phyloP scores from a whole-genome alignment of 169 alveolate genomes.

The Cryptosporidium baileyi region DNA sequence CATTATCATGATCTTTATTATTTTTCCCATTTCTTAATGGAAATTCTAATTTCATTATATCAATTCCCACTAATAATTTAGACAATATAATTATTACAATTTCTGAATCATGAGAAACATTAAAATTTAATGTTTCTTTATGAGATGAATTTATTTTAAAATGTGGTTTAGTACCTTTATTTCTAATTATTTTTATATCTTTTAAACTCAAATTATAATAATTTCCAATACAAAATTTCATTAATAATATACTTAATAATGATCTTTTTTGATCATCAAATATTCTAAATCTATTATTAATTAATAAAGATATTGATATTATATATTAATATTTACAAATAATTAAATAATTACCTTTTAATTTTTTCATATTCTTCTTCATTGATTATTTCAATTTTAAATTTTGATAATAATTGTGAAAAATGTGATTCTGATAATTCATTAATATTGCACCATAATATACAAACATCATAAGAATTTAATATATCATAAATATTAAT shows the following conservation, averaged over 20 bases:
- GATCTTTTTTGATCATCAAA: constrained; percentile 28
- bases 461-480: constrained; percentile 11
- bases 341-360: constrained; percentile 1
- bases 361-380: constrained; percentile 21
- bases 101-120: constrained; percentile 65
- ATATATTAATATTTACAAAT: background rate
- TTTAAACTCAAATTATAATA: constrained; percentile 14
- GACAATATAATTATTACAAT: constrained; percentile 40
- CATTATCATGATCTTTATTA: background rate
- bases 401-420: background rate
- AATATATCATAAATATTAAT: background rate
- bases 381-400: background rate
- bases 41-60: constrained; percentile 37
- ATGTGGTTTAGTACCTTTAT: constrained; percentile 23
- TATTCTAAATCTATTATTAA: constrained; percentile 6
- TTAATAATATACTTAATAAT: constrained; percentile 5
- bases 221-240: background rate
- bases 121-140: background rate
- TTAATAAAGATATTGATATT: background rate
- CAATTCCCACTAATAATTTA: constrained; percentile 40
- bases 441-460: constrained; percentile 22
- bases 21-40: background rate
- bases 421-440: background rate
- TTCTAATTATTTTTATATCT: constrained; percentile 17
- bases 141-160: background rate